These are phyloP conservation scores for Saccharomycopsis guyanensis DNA, from an alignment of 805 yeast genomes.

Conservation along the genomic window DNA sequence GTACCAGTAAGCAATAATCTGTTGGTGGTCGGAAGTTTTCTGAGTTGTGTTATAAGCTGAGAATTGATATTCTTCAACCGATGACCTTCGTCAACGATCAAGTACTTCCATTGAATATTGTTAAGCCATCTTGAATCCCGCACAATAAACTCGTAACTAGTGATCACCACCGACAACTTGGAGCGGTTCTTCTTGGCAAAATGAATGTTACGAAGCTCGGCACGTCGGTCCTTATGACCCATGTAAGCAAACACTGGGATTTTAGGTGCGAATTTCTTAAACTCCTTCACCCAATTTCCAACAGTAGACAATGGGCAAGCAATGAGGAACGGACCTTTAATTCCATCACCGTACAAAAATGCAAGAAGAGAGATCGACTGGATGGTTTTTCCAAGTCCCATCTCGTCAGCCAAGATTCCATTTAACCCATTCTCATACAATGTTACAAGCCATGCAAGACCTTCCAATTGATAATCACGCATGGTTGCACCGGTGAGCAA, in stretches of 20 bases:
- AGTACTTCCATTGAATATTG: conserved; percentile 61
- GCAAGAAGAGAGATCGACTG: conserved; percentile 78
- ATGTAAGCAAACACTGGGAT: conserved; percentile 55
- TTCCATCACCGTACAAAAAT: conserved; percentile 69
- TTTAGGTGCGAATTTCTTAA: conserved; percentile 64
- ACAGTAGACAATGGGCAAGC: conserved; percentile 82
- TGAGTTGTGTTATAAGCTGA: conserved; percentile 62
- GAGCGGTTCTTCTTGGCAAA: conserved; percentile 31
- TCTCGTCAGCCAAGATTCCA: conserved; percentile 94
- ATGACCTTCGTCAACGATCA: conserved; percentile 95
- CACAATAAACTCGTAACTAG: conserved; percentile 77
- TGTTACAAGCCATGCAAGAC: conserved; percentile 84
- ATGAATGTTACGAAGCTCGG: conserved; percentile 30
- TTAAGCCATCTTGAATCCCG: conserved; percentile 55
- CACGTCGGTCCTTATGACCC: conserved; percentile 56
- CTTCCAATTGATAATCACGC: conserved; percentile 83
- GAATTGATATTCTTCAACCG: conserved; percentile 81
- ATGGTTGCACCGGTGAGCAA: conserved; percentile 49
- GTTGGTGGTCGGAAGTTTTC: conserved; percentile 57
- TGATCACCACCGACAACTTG: conserved; percentile 45
- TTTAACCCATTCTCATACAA: conserved; percentile 89
- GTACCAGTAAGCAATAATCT: conserved; percentile 89
- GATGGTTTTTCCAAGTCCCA: conserved; percentile 94
- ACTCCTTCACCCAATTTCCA: conserved; percentile 76
- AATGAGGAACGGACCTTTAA: conserved; percentile 69